Conservation (phyloP, 306 rosid genomes). For the Cajanus cajan region DNA sequence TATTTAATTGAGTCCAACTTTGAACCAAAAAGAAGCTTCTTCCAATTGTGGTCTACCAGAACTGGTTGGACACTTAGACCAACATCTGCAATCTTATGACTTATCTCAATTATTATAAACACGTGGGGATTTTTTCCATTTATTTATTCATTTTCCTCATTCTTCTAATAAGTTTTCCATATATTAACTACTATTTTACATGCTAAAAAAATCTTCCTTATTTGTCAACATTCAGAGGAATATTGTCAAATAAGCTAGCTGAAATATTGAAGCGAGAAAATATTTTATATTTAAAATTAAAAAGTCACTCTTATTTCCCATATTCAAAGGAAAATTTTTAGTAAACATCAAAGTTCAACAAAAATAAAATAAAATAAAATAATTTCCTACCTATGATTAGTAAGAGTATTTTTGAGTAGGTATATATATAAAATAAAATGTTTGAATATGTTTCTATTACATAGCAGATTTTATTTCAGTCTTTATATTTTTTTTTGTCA, state of each 20-base stretch:
- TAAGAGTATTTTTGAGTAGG: too few species aligned
- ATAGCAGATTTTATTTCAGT: too few species aligned
- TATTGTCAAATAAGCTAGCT: too few species aligned
- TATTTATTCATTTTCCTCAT: background rate
- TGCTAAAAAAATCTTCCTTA: background rate
- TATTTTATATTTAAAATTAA: background rate
- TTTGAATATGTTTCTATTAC: too few species aligned
- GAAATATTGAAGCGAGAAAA: background rate
- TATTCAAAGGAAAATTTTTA: background rate
- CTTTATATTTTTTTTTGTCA: too few species aligned
- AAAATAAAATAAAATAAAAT: too few species aligned
- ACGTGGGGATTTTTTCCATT: slow-evolving; percentile 32
- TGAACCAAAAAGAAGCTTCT: slow-evolving; percentile 34
- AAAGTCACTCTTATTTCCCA: background rate
- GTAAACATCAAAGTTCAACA: too few species aligned
- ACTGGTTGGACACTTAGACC: slow-evolving; percentile 38
- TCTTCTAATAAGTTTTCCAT: background rate
- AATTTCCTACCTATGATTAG: too few species aligned
- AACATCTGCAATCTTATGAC: slow-evolving; percentile 34
- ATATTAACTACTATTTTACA: background rate
- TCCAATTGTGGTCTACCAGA: slow-evolving; percentile 19
- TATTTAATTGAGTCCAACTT: slow-evolving; percentile 55
- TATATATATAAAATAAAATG: too few species aligned
- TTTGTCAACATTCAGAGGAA: background rate
- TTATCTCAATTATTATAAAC: slow-evolving; percentile 11